A percentile compares a stretch with the other conserved stretches of the same genome.
These are phyloP conservation scores for Hypoxylon sp. DNA, from an alignment of 2,329 filamentous ascomycete species.

Conservation along the genomic window DNA sequence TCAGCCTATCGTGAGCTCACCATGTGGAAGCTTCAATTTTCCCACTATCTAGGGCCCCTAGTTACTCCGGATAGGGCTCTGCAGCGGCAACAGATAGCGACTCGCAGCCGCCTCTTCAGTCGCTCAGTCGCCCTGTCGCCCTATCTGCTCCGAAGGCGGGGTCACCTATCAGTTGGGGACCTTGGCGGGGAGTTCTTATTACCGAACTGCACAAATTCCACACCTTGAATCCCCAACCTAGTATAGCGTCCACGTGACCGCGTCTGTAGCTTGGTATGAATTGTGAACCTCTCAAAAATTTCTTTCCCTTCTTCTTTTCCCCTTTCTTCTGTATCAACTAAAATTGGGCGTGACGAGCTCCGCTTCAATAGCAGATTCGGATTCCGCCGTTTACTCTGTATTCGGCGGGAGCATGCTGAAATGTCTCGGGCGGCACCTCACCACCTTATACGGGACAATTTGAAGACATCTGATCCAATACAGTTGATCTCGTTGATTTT, in stretches of 20 bases:
- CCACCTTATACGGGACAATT: conserved; percentile 75
- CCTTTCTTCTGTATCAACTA: conserved; percentile 77
- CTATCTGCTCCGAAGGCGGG: conserved; percentile 40
- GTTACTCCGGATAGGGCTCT: conserved; percentile 18
- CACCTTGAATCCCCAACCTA: conserved; percentile 11
- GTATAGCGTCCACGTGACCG: conserved; percentile 38
- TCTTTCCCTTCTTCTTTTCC: conserved; percentile 48
- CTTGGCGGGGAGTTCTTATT: conserved; percentile 16
- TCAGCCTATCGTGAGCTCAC: conserved; percentile 43
- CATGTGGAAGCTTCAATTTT: conserved; percentile 32
- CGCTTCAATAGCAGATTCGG: conserved; percentile 71
- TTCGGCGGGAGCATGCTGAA: conserved; percentile 71
- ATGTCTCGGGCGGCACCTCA: conserved; percentile 74
- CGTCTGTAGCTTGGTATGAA: conserved; percentile 12
- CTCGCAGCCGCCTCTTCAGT: background rate
- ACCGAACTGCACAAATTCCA: background rate
- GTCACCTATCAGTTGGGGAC: conserved; percentile 9
- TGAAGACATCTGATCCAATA: conserved; percentile 74
- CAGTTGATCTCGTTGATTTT: conserved; percentile 45
- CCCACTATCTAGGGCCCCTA: conserved; percentile 4
- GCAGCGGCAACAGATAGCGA: background rate
- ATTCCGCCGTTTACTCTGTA: conserved; percentile 58
- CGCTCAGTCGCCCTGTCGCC: background rate
- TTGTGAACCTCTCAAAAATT: conserved; percentile 26
- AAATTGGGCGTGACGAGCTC: conserved; percentile 81